Evolutionary conservation across 106 monocot genomes (phyloP), one percentile per base, ranked within the genome.

Genomic region (Iris macrosiphon): DNA sequence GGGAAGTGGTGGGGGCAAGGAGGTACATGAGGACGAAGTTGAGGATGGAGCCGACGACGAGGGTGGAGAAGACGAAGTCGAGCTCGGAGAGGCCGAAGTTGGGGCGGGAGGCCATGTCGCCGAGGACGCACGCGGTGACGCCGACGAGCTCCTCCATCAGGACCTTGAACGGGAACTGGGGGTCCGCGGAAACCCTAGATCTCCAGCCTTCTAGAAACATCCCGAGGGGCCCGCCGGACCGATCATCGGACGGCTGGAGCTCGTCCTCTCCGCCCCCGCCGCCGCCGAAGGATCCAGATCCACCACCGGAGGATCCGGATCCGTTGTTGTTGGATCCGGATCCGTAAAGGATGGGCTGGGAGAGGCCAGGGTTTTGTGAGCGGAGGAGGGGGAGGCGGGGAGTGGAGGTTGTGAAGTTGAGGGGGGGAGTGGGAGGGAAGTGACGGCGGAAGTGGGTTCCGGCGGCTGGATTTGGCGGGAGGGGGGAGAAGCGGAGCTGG

Each of bases 21-120:
- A 84, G 72, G 71, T 90, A 90, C 90, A 90, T 90, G 40, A 90
- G 68, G 34, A 60, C 52, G 57, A 76, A 76, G 60, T 80, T 85
- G 45, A 85, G 65, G 69, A 85, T 85, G 39, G 73, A 79, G 0
- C 85, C 85, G 19, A 85, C 85, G 15, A 85, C 85, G 43, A 85
- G 56, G 2, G 85, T 85, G 57, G 73, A 85, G 66, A 85, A 85
- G 23, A 85, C 85, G 31, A 85, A 85, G 59, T 85, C 85, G 59
- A 85, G 85, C 70, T 85, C 85, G 70, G 76, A 73, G 32, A 85
- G 73, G 22, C 80, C 85, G 57, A 77, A 85, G 45, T 85, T 85
- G 22, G 85, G 73, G 46, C 85, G 76, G 15, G 80, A 73, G 19
- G 76, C 85, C 85, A 85, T 85, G 61, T 85, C 85, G n/a, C 79